Evolutionary conservation across 192 early-diverging fungal species (phyloP), one percentile per base, ranked within the genome.

Genomic region (Entrophospora sp.): DNA sequence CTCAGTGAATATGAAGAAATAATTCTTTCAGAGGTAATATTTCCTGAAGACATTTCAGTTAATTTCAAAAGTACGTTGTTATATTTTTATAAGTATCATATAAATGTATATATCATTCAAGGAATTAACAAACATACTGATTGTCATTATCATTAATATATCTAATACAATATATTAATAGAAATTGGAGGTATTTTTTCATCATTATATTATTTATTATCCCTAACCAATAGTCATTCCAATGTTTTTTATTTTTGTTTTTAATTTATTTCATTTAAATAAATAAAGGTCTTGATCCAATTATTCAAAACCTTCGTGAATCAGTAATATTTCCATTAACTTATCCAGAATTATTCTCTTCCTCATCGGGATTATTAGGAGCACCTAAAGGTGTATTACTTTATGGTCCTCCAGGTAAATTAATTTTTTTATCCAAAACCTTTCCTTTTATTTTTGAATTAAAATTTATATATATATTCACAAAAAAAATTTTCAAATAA

Each of bases 301-400:
- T 97, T 52, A 90, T 98, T 67, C 86, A 91, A 58, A 86, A 86
- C 32, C 74, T 99, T 20, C 89, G 88, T 64, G 97, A 99, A 70
- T 88, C 89, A 64, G 95, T 99, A 10, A 99, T 99, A 58, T 94
- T 91, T 69, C 97, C 97, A 35, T 79, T 99, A 24, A 85, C 86
- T 49, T 92, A 93, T 74, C 97, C 97, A 4, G 82, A 93, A 70
- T 76, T 99, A 35, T 99, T 94, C 64, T 85, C 86, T 24, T 86
- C 86, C 20, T 77, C 86, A 5, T 91, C 90, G 13, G 92, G 92
- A 12, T 74, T 99, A 40, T 72, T 98, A 44, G 93, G 91, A 5
- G 89, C 93, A 7, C 93, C 97, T 32, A 93, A 94, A 64, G 97
- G 97, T 30, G 92, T 96, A 18, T 69, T 97, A 38, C 75, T 99